Evolutionary conservation across 805 yeast genomes (phyloP).

Genomic region (Kuraishia ogatae): DNA sequence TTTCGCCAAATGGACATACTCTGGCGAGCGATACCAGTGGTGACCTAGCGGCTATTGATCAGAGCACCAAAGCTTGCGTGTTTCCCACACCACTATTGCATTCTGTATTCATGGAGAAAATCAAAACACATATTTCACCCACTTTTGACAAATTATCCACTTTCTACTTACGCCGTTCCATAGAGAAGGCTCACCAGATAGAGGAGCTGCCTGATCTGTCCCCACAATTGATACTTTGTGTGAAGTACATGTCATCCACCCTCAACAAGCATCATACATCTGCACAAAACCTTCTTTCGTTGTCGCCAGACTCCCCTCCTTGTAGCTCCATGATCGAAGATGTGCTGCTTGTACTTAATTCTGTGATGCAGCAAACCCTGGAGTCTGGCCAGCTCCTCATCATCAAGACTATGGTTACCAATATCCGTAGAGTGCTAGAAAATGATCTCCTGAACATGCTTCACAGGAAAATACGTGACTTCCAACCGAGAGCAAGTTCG

Average conservation of each 20-base stretch:
- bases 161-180: conserved; percentile 66
- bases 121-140: conserved; percentile 43
- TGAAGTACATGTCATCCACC: conserved; percentile 15
- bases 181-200: conserved; percentile 71
- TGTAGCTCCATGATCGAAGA: conserved; percentile 86
- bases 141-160: conserved; percentile 55
- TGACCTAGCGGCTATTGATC: neutral
- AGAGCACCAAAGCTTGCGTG: conserved; percentile 15
- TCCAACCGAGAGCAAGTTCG: conserved; percentile 28
- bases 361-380: conserved; percentile 53
- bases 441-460: conserved; percentile 54
- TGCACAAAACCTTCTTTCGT: conserved; percentile 11
- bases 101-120: conserved; percentile 48
- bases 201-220: conserved; percentile 66
- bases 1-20: neutral
- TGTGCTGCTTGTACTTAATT: conserved; percentile 62
- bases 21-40: neutral
- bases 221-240: conserved; percentile 21
- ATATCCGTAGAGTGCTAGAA: conserved; percentile 51
- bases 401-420: conserved; percentile 45
- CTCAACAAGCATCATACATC: conserved; percentile 7
- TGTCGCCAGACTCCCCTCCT: conserved; percentile 50
- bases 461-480: conserved; percentile 35
- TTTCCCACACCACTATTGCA: conserved; percentile 45
- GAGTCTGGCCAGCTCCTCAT: conserved; percentile 62